Evolutionary conservation across 768 basidiomycete genomes (phyloP).

Genomic region (Mycena rebaudengoi): DNA sequence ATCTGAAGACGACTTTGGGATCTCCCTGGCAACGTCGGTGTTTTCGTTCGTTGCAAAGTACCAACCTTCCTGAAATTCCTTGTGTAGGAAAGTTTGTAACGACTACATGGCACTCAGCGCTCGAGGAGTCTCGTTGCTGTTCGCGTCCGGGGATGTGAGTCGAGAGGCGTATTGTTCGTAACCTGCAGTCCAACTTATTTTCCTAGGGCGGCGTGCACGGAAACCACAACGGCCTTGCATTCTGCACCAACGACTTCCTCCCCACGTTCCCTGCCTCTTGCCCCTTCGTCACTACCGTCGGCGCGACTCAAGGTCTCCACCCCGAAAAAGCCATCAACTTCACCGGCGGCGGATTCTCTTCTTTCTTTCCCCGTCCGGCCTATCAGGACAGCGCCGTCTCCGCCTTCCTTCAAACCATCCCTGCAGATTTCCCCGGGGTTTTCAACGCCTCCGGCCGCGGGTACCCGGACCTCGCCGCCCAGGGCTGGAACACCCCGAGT

Average conservation of each 20-base stretch:
- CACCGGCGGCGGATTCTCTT: neutral
- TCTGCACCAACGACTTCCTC: neutral
- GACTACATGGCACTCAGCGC: neutral
- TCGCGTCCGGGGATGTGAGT: conserved; percentile 5
- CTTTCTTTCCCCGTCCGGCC: neutral
- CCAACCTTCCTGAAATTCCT: neutral
- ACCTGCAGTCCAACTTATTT: neutral
- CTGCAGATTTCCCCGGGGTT: neutral
- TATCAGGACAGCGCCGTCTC: neutral
- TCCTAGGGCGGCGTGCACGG: neutral
- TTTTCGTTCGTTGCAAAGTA: neutral
- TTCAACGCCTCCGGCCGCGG: neutral
- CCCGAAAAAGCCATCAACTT: neutral
- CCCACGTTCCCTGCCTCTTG: neutral
- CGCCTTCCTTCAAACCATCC: neutral
- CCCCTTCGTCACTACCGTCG: neutral
- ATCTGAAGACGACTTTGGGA: neutral
- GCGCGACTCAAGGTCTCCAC: neutral
- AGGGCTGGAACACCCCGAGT: neutral
- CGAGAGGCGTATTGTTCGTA: neutral
- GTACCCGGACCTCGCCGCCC: neutral
- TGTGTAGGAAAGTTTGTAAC: neutral
- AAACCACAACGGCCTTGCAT: neutral
- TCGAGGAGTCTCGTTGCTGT: neutral
- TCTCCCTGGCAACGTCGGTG: neutral